A percentile compares a stretch with the other conserved stretches of the same genome.
Conservation (phyloP, 2,329 filamentous ascomycete species). For the Penicillium sp. region DNA sequence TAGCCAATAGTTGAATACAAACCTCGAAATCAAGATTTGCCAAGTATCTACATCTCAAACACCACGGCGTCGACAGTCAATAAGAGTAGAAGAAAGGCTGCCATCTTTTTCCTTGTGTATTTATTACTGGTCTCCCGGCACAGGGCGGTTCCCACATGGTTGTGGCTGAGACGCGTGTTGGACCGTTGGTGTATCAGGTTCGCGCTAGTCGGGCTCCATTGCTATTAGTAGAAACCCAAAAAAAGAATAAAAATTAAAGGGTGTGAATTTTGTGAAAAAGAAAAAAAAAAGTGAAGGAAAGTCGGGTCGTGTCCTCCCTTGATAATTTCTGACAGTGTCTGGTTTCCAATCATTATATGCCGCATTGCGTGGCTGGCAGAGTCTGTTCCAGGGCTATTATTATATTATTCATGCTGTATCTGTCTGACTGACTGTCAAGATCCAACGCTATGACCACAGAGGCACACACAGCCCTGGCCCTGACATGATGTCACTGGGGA, state of each 20-base stretch:
- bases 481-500: conserved; percentile 29
- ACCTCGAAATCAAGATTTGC: background rate
- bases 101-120: no score
- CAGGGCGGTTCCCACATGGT: conserved; percentile 26
- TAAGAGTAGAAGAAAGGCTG: no score
- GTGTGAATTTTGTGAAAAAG: no score
- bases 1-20: background rate
- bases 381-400: no score
- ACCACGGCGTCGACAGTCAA: no score
- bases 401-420: no score
- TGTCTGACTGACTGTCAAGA: background rate
- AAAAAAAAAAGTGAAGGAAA: background rate
- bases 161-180: conserved; percentile 29
- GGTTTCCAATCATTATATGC: background rate
- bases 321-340: background rate
- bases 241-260: background rate
- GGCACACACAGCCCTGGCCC: conserved; percentile 9
- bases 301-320: background rate
- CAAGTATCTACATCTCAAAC: no score
- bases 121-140: background rate
- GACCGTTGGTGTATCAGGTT: conserved; percentile 21
- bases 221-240: conserved; percentile 28
- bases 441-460: conserved; percentile 20
- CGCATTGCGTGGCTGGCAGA: background rate
- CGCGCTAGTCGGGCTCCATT: conserved; percentile 25